Evolutionary conservation across 1,284 basidiomycete species (phyloP).

Genomic region (Austroboletus novae-zelandiae): DNA sequence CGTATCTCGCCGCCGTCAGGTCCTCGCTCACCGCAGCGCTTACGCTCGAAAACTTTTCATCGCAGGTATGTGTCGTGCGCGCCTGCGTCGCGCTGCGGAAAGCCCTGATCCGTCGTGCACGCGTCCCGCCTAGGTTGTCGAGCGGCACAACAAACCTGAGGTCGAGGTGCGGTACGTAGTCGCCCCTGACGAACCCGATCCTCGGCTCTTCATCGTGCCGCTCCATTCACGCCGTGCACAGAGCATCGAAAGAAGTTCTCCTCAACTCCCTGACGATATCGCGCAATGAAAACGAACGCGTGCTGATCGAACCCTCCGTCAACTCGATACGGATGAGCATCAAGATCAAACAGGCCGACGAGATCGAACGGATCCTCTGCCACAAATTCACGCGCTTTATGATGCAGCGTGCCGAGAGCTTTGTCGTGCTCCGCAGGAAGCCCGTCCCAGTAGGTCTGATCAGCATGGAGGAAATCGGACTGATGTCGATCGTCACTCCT

Average conservation of each 20-base stretch:
- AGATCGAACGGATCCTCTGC: constrained; percentile 96
- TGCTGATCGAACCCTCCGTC: constrained; percentile 94
- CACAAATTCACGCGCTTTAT: constrained; percentile 99
- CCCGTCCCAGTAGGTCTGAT: constrained; percentile 73
- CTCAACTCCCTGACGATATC: constrained; percentile 92
- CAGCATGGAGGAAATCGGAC: constrained; percentile 3
- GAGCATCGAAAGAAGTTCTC: constrained; percentile 90
- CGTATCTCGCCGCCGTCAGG: constrained; percentile 94
- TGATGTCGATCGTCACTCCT: constrained; percentile 1
- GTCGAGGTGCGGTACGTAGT: constrained; percentile 75
- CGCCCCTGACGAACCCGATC: not conserved
- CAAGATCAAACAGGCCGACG: constrained; percentile 99
- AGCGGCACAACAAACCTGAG: constrained; percentile 96
- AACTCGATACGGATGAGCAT: constrained; percentile 97
- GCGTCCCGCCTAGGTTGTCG: constrained; percentile 69
- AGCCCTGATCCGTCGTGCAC: no score
- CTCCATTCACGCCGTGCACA: constrained; percentile 29
- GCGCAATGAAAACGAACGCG: constrained; percentile 95
- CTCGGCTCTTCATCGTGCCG: not conserved
- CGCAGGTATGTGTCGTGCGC: constrained; percentile 61
- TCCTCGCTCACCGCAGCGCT: constrained; percentile 96
- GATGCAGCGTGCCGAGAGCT: constrained; percentile 98
- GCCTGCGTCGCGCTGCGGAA: no score
- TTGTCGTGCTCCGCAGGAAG: constrained; percentile 93
- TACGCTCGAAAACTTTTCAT: constrained; percentile 96